phyloP scores from a whole-genome alignment of 2,329 filamentous ascomycete species.

The Fusarium multiceps region DNA sequence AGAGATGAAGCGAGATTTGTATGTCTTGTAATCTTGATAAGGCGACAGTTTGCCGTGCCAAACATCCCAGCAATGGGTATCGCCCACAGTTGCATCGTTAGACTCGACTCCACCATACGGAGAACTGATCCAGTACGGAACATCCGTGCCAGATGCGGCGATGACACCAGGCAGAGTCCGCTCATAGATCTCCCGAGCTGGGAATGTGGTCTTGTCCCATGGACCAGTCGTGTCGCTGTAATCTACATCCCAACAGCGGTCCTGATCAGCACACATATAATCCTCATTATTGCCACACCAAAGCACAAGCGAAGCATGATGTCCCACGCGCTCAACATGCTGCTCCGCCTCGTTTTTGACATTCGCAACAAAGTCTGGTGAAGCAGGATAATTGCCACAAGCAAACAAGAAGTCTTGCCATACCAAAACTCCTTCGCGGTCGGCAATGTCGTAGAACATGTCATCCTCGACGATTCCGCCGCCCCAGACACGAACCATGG shows the following conservation, averaged over 20 bases:
- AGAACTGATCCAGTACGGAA: slow-evolving; percentile 7
- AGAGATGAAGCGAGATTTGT: background rate
- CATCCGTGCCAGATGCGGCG: background rate
- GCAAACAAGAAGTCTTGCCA: slow-evolving; percentile 19
- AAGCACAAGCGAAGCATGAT: background rate
- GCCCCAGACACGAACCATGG: slow-evolving; percentile 12
- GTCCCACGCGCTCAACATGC: background rate
- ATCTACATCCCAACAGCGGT: slow-evolving; percentile 10
- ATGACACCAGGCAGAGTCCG: background rate
- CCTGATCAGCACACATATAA: slow-evolving; percentile 12
- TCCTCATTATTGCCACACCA: slow-evolving; percentile 19
- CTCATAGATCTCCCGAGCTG: slow-evolving; percentile 3
- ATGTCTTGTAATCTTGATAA: slow-evolving; percentile 9
- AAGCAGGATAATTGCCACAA: slow-evolving; percentile 4
- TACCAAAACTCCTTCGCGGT: slow-evolving; percentile 2
- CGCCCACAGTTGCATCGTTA: background rate
- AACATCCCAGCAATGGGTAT: slow-evolving; percentile 14
- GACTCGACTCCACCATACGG: background rate
- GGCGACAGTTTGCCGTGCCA: slow-evolving; percentile 9
- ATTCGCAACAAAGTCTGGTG: background rate
- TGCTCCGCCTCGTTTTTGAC: background rate
- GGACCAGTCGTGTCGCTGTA: slow-evolving; percentile 7
- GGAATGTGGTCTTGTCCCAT: slow-evolving; percentile 14
- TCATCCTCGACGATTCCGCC: background rate
- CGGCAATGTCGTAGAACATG: background rate